Percentiles rank a stretch among this genome's conserved stretches.
Evolutionary conservation across 495 filamentous ascomycete genomes (phyloP).

Genomic region (Glutinoglossum americanum): DNA sequence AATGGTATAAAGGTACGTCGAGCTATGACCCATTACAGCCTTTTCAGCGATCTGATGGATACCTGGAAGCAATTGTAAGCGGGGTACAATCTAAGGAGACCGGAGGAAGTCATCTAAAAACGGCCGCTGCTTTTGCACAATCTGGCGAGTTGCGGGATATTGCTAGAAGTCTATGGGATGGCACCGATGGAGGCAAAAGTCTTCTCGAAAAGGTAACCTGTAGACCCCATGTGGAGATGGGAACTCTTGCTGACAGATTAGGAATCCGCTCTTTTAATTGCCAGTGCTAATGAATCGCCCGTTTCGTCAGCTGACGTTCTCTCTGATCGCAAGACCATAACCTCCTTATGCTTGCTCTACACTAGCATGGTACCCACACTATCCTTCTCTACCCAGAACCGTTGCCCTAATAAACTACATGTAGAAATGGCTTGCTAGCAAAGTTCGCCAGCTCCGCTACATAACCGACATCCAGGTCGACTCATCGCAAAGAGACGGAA

Average conservation of each 20-base stretch:
- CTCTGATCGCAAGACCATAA: slow-evolving; percentile 65
- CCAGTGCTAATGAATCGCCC: slow-evolving; percentile 36
- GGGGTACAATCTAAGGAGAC: slow-evolving; percentile 25
- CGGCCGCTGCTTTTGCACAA: slow-evolving; percentile 50
- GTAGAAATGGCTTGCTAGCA: slow-evolving; percentile 73
- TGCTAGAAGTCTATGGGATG: slow-evolving; percentile 39
- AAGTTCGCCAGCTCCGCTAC: slow-evolving; percentile 51
- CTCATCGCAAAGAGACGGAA: slow-evolving; percentile 18
- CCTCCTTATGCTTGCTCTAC: slow-evolving; percentile 66
- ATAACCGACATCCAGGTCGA: slow-evolving; percentile 31
- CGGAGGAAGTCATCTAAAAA: slow-evolving; percentile 33
- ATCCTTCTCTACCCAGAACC: background rate
- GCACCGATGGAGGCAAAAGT: slow-evolving; percentile 20
- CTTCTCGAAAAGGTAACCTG: slow-evolving; percentile 21
- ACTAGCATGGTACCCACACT: slow-evolving; percentile 52
- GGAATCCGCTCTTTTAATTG: slow-evolving; percentile 47
- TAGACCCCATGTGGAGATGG: background rate
- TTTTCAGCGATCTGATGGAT: background rate
- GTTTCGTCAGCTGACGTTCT: slow-evolving; percentile 66
- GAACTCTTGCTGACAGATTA: slow-evolving; percentile 12
- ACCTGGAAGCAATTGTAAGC: slow-evolving; percentile 25
- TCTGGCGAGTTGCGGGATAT: slow-evolving; percentile 43
- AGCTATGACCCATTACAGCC: background rate
- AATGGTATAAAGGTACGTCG: slow-evolving; percentile 56
- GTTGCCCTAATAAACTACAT: background rate